Percentiles rank a stretch among this genome's conserved stretches.
Evolutionary conservation across 73 alveolate genomes (phyloP).

Genomic region (Paramecium primaurelia): DNA sequence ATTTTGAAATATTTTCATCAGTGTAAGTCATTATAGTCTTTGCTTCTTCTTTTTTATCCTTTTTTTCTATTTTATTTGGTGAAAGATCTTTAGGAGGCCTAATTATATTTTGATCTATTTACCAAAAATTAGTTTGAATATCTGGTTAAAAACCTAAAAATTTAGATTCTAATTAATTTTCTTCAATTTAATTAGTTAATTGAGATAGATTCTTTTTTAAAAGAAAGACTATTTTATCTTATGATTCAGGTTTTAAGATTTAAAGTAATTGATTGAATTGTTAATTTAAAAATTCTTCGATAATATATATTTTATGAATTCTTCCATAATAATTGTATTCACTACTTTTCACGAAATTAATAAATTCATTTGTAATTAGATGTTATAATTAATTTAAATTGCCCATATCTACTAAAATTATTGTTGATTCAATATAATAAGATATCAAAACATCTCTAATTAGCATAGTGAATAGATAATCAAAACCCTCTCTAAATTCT

Average conservation of each 20-base stretch:
- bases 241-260: neutral
- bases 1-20: neutral
- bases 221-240: neutral
- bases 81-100: slow-evolving; percentile 11
- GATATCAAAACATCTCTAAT: neutral
- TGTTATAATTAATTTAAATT: neutral
- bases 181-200: neutral
- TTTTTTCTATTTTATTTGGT: neutral
- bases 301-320: neutral
- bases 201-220: neutral
- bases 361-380: neutral
- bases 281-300: neutral
- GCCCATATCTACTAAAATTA: neutral
- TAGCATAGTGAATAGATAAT: neutral
- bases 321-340: neutral
- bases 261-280: neutral
- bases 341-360: neutral
- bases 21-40: neutral
- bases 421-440: neutral
- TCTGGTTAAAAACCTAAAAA: neutral
- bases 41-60: neutral
- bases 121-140: neutral
- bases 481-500: neutral
- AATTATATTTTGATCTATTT: neutral
- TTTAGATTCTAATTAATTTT: neutral